phyloP scores from a whole-genome alignment of 257 asterid species.

The Nicotiana tabacum region DNA sequence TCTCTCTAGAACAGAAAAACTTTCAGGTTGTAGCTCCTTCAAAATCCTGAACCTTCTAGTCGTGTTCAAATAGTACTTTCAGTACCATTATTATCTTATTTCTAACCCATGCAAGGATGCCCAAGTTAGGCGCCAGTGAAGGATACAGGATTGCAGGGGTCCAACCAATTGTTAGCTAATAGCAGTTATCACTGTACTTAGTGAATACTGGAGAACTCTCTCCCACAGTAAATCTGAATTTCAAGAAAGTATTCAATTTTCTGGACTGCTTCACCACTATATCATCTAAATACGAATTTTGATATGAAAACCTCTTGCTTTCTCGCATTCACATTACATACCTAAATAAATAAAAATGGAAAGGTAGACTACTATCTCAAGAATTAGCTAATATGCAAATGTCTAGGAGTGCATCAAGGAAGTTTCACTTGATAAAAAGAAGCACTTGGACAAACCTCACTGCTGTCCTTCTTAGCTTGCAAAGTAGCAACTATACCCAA shows the following conservation, averaged over 20 bases:
- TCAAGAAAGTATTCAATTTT: background rate
- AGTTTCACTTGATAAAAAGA: background rate
- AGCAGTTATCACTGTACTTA: background rate
- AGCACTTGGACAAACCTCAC: constrained; percentile 67
- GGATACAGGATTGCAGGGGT: background rate
- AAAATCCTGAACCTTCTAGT: background rate
- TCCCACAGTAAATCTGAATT: background rate
- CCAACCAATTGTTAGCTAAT: background rate
- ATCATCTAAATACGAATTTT: background rate
- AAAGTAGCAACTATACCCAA: constrained; percentile 69
- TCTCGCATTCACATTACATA: background rate
- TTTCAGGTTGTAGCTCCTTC: background rate
- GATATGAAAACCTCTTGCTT: background rate
- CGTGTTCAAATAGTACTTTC: background rate
- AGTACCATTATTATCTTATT: background rate
- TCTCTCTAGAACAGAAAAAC: too few species aligned
- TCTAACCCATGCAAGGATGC: background rate
- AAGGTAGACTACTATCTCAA: background rate
- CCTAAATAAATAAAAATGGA: background rate
- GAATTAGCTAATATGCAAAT: background rate
- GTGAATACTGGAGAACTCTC: background rate
- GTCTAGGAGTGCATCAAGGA: background rate
- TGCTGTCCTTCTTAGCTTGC: constrained; percentile 68
- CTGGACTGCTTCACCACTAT: background rate
- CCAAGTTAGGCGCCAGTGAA: background rate